These are phyloP conservation scores for Elaeis oleifera DNA, from an alignment of 202 grass and related monocot species.

Conservation along the genomic window DNA sequence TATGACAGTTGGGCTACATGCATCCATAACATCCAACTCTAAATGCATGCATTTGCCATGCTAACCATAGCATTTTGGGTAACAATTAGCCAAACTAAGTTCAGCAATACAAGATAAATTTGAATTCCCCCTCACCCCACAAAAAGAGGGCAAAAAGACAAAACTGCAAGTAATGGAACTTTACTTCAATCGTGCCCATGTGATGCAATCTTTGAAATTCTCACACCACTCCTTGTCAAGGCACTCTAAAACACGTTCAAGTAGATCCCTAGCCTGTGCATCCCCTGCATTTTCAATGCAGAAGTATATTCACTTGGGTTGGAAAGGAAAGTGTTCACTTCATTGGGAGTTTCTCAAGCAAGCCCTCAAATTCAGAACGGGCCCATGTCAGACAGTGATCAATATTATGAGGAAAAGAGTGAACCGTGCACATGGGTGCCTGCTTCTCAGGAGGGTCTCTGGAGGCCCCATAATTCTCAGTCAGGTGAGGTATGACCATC, in stretches of 20 bases:
- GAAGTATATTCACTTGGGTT: constrained; percentile 54
- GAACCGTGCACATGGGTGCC: constrained; percentile 74
- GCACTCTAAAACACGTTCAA: constrained; percentile 48
- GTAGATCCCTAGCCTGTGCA: constrained; percentile 63
- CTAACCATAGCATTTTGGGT: no score
- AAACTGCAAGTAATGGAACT: background rate
- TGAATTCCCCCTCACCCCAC: no score
- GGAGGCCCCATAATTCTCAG: constrained; percentile 82
- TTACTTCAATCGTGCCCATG: constrained; percentile 75
- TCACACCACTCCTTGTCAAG: constrained; percentile 60
- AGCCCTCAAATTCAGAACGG: constrained; percentile 62
- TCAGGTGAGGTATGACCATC: constrained; percentile 80
- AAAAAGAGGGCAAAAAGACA: background rate
- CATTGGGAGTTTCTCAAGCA: constrained; percentile 62
- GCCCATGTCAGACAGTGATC: constrained; percentile 79
- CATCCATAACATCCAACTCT: no score
- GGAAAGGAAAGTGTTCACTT: constrained; percentile 66
- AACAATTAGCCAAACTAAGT: no score
- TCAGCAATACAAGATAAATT: no score
- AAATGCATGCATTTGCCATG: no score
- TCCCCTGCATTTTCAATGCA: constrained; percentile 62
- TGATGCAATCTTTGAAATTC: constrained; percentile 64
- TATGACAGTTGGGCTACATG: no score
- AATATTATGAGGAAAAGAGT: constrained; percentile 79
- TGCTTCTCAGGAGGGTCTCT: constrained; percentile 70